Conservation (phyloP, 176 grass and related monocot genomes). For the Luzula sylvatica region DNA sequence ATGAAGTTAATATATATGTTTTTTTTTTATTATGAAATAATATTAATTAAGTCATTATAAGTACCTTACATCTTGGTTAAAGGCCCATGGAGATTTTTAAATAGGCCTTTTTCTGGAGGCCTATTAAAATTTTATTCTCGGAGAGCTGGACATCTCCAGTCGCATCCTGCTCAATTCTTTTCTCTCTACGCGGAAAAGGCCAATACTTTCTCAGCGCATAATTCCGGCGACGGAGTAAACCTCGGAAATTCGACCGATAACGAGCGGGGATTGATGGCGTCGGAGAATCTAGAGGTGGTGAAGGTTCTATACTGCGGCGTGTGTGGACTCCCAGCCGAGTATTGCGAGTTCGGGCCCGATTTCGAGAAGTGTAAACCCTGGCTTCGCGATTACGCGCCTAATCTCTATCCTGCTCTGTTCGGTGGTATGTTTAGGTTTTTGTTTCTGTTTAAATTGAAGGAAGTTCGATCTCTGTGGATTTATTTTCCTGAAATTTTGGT, state of each 20-base stretch:
- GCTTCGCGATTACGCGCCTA: slow-evolving; percentile 70
- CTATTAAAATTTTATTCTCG: background rate
- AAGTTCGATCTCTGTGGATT: background rate
- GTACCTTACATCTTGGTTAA: no score
- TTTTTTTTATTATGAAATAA: no score
- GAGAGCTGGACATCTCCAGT: no score
- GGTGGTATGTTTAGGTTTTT: slow-evolving; percentile 19
- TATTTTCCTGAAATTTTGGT: slow-evolving; percentile 1
- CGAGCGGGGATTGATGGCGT: slow-evolving; percentile 26
- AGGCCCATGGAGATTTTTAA: no score
- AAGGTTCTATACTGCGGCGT: slow-evolving; percentile 81
- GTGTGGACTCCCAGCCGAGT: slow-evolving; percentile 79
- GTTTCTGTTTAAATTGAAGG: background rate
- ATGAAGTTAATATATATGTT: no score
- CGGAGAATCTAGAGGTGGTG: slow-evolving; percentile 66
- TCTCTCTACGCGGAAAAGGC: background rate
- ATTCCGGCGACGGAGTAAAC: background rate
- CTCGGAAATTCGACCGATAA: background rate
- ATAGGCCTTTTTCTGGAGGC: no score
- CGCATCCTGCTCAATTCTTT: background rate
- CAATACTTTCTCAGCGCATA: background rate
- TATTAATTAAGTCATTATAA: no score
- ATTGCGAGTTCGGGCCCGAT: slow-evolving; percentile 99
- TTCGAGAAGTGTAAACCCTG: slow-evolving; percentile 98
- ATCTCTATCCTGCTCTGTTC: slow-evolving; percentile 77